These are phyloP conservation scores for Carex pumila DNA, from an alignment of 176 grass and related monocot genomes.

Conservation along the genomic window DNA sequence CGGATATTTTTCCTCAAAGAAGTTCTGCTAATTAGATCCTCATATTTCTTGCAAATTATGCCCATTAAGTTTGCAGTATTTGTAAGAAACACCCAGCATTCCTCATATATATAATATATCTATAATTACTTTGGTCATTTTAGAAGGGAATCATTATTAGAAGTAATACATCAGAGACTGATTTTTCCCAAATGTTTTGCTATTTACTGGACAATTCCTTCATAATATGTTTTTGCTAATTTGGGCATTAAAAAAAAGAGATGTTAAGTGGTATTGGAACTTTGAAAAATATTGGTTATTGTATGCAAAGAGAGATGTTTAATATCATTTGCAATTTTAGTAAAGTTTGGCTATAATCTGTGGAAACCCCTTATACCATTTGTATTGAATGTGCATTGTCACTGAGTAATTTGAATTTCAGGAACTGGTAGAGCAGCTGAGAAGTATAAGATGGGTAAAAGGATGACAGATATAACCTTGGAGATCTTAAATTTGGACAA, in stretches of 20 bases:
- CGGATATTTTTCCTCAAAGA: slow-evolving; percentile 21
- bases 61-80: not conserved
- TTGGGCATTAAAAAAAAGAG: not conserved
- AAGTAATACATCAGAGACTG: not conserved
- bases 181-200: not conserved
- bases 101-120: not conserved
- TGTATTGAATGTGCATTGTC: slow-evolving; percentile 10
- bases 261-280: not conserved
- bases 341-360: not conserved
- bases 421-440: slow-evolving; percentile 65
- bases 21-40: not conserved
- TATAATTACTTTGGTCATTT: not conserved
- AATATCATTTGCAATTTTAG: not conserved
- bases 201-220: not conserved
- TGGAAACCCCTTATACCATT: not conserved
- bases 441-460: slow-evolving; percentile 92
- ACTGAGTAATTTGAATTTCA: slow-evolving; percentile 37
- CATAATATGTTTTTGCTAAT: not conserved
- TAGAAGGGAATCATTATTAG: not conserved
- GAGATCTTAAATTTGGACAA: slow-evolving; percentile 99
- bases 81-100: not conserved
- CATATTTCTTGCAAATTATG: not conserved
- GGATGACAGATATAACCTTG: slow-evolving; percentile 82
- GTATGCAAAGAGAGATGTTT: not conserved
- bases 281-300: not conserved